Evolutionary conservation across 163 green algal genomes (phyloP).

Genomic region (Prototheca cutis): DNA sequence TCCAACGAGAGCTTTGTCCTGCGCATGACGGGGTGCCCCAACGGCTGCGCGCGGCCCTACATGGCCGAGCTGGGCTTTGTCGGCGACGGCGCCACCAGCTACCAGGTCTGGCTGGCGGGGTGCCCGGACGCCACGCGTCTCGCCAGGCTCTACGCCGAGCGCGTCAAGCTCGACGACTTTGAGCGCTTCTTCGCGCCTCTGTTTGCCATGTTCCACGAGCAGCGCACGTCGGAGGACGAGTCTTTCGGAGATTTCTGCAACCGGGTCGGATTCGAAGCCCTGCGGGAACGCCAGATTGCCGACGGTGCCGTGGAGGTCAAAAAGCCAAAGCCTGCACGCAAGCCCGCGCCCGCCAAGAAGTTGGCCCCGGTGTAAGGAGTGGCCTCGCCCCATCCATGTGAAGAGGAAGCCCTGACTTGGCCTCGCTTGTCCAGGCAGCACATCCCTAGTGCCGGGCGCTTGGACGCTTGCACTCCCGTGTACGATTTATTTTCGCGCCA

Average conservation of each 20-base stretch:
- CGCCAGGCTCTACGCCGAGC: slow-evolving; percentile 64
- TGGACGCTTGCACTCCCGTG: too few species aligned
- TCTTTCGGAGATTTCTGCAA: slow-evolving; percentile 83
- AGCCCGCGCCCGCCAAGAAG: background rate
- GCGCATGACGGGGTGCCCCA: slow-evolving; percentile 98
- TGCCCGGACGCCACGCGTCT: slow-evolving; percentile 72
- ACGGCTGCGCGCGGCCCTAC: slow-evolving; percentile 96
- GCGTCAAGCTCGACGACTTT: slow-evolving; percentile 76
- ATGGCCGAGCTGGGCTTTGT: slow-evolving; percentile 98
- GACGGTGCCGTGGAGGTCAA: background rate
- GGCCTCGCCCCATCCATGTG: too few species aligned
- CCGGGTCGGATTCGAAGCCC: slow-evolving; percentile 54
- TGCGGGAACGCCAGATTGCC: slow-evolving; percentile 19
- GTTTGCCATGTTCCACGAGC: slow-evolving; percentile 61
- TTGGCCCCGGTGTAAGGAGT: too few species aligned
- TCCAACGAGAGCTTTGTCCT: slow-evolving; percentile 65
- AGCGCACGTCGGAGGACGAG: slow-evolving; percentile 45
- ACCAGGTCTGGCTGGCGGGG: slow-evolving; percentile 93
- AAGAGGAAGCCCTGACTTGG: too few species aligned
- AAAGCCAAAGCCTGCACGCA: background rate
- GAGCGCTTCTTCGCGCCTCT: slow-evolving; percentile 87
- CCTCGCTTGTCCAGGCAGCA: too few species aligned
- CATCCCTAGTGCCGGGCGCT: too few species aligned
- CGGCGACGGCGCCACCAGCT: slow-evolving; percentile 93
- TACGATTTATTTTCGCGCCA: too few species aligned